A percentile compares a stretch with the other conserved stretches of the same genome.
These are phyloP conservation scores for Epichloe amarillans DNA, from an alignment of 2,329 filamentous ascomycete species.

Conservation along the genomic window DNA sequence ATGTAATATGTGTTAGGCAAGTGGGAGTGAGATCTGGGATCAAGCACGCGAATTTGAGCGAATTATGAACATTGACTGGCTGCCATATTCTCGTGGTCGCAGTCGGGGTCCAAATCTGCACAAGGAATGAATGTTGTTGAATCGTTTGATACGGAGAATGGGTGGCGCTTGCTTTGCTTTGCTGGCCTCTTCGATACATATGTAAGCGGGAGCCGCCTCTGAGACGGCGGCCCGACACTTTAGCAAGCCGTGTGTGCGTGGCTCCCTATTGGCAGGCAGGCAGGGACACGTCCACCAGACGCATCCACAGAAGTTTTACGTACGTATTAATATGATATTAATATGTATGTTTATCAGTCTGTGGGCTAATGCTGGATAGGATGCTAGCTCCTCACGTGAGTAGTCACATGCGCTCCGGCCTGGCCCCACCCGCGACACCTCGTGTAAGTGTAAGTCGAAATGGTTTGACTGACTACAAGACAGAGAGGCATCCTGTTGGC, in stretches of 20 bases:
- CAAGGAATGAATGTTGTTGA: not conserved
- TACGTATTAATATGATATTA: no score
- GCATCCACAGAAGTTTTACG: not conserved
- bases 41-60: not conserved
- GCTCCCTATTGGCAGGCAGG: not conserved
- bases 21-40: not conserved
- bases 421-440: slow-evolving; percentile 1
- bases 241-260: not conserved
- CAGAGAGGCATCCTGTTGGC: not conserved
- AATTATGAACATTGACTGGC: not conserved
- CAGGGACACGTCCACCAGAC: not conserved
- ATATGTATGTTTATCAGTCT: no score
- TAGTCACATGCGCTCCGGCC: not conserved
- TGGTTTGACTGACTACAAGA: slow-evolving; percentile 4
- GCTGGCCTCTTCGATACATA: slow-evolving; percentile 9
- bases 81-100: not conserved
- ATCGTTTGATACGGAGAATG: not conserved
- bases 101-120: not conserved
- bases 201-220: not conserved
- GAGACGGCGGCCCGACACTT: not conserved
- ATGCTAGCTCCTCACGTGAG: not conserved
- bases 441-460: slow-evolving; percentile 8
- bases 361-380: no score
- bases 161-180: slow-evolving; percentile 4
- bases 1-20: not conserved